A percentile compares a stretch with the other conserved stretches of the same genome.
Conservation (phyloP, 192 early-diverging fungal species). For the Umbelopsis vinacea region DNA sequence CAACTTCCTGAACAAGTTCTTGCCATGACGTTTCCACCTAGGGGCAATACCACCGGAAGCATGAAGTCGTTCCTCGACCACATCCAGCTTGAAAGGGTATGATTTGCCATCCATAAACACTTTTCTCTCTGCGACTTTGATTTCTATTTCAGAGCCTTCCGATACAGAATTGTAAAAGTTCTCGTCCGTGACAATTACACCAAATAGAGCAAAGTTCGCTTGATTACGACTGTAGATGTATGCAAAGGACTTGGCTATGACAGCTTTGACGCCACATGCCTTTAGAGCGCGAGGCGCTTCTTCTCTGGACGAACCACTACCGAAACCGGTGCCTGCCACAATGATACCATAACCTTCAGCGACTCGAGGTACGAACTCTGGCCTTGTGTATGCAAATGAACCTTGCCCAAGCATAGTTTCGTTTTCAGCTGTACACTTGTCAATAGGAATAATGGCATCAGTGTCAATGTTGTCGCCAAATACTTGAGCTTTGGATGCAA, state of each 20-base stretch:
- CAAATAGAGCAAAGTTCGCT: slow-evolving; percentile 81
- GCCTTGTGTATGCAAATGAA: slow-evolving; percentile 75
- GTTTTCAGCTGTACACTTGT: slow-evolving; percentile 52
- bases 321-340: slow-evolving; percentile 75
- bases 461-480: slow-evolving; percentile 82
- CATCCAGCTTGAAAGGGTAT: slow-evolving; percentile 34
- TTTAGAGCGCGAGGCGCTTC: slow-evolving; percentile 78
- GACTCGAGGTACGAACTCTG: slow-evolving; percentile 72
- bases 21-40: slow-evolving; percentile 30
- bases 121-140: slow-evolving; percentile 67
- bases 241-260: slow-evolving; percentile 81
- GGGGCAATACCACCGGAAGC: slow-evolving; percentile 29
- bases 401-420: slow-evolving; percentile 73
- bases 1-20: slow-evolving; percentile 28
- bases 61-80: slow-evolving; percentile 29
- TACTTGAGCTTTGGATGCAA: slow-evolving; percentile 70
- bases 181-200: slow-evolving; percentile 74
- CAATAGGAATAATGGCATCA: slow-evolving; percentile 70
- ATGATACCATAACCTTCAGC: slow-evolving; percentile 70
- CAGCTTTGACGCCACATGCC: slow-evolving; percentile 71
- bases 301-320: slow-evolving; percentile 78
- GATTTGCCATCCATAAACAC: slow-evolving; percentile 14
- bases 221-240: slow-evolving; percentile 87
- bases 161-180: slow-evolving; percentile 76
- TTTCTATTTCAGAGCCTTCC: slow-evolving; percentile 72